Conservation (phyloP, 768 basidiomycete species). For the Trametes punicea region DNA sequence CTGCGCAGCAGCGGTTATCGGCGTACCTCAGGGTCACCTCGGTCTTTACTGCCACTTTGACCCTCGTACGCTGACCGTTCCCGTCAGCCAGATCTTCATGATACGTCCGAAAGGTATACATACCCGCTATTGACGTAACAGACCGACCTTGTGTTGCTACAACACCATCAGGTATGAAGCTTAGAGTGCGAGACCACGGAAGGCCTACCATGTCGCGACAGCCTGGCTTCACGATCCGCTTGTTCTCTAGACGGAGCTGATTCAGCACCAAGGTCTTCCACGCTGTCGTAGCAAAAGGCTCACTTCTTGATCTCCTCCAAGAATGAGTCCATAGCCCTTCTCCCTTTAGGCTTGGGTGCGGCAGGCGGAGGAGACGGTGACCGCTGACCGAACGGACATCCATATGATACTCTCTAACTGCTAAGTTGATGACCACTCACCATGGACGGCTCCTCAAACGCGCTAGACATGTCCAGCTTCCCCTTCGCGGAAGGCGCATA, state of each 20-base stretch:
- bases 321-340: slow-evolving; percentile 94
- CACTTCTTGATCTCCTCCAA: slow-evolving; percentile 95
- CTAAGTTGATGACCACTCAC: slow-evolving; percentile 22
- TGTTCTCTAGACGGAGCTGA: slow-evolving; percentile 68
- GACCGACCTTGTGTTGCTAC: slow-evolving; percentile 61
- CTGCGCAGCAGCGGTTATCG: neutral
- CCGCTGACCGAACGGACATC: slow-evolving; percentile 28
- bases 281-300: too few relatives aligned
- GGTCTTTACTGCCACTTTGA: slow-evolving; percentile 85
- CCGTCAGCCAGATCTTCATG: neutral
- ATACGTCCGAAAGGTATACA: slow-evolving; percentile 23
- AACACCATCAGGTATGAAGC: neutral
- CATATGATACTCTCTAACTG: slow-evolving; percentile 4
- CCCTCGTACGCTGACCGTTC: slow-evolving; percentile 70
- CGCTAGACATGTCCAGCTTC: slow-evolving; percentile 29
- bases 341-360: slow-evolving; percentile 80
- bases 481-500: slow-evolving; percentile 36
- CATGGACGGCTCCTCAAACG: slow-evolving; percentile 32
- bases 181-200: neutral
- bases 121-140: slow-evolving; percentile 87
- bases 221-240: slow-evolving; percentile 84
- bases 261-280: neutral
- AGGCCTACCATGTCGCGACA: slow-evolving; percentile 62
- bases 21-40: slow-evolving; percentile 80
- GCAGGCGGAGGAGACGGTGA: slow-evolving; percentile 55